These are phyloP conservation scores for Rhynchospora breviuscula DNA, from an alignment of 176 grass and related monocot species.

Conservation along the genomic window DNA sequence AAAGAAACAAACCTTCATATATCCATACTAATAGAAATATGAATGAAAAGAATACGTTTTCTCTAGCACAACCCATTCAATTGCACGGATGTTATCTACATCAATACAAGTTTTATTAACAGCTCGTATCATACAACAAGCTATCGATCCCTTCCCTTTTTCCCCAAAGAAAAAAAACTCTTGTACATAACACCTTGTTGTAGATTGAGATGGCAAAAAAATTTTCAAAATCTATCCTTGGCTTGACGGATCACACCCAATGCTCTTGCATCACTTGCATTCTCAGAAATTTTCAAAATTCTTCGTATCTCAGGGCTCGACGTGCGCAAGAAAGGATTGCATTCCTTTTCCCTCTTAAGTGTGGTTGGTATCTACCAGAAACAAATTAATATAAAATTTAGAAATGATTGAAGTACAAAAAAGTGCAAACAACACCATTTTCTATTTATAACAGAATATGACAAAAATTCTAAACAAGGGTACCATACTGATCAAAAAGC, in stretches of 20 bases:
- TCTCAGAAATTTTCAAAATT: constrained; percentile 58
- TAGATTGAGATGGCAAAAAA: constrained; percentile 22
- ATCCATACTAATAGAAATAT: not conserved
- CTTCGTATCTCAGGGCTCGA: constrained; percentile 63
- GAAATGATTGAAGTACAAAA: not conserved
- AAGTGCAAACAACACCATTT: not conserved
- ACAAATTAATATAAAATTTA: constrained; percentile 1
- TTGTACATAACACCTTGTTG: not conserved
- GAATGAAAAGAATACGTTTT: not conserved
- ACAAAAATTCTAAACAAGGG: not conserved
- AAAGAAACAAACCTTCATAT: not conserved
- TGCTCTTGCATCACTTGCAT: constrained; percentile 57
- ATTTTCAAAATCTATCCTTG: constrained; percentile 72
- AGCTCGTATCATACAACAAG: constrained; percentile 31
- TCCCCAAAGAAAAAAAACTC: constrained; percentile 13
- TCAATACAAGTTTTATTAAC: constrained; percentile 26
- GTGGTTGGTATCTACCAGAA: constrained; percentile 75
- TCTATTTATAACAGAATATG: not conserved
- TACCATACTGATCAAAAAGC: not conserved
- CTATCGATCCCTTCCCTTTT: constrained; percentile 29
- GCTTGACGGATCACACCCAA: constrained; percentile 64
- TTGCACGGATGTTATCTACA: constrained; percentile 34
- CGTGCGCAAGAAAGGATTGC: constrained; percentile 93
- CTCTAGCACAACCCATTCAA: not conserved
- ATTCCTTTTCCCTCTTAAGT: constrained; percentile 75